phyloP scores from a whole-genome alignment of 768 basidiomycete genomes.

The Suillus luteus region DNA sequence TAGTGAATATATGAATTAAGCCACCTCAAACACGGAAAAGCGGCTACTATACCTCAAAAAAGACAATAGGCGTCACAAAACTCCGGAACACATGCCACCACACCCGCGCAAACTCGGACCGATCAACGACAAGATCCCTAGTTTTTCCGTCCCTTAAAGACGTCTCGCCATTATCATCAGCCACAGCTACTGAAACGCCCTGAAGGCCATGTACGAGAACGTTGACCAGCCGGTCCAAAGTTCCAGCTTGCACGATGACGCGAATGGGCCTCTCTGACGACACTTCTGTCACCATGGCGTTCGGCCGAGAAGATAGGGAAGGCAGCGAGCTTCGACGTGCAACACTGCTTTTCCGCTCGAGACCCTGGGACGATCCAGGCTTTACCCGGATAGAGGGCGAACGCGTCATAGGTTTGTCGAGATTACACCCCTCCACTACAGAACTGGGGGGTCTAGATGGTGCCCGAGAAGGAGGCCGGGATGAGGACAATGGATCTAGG shows the following conservation, averaged over 20 bases:
- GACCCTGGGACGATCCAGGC: constrained; percentile 61
- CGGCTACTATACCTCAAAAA: constrained; percentile 70
- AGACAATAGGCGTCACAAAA: constrained; percentile 77
- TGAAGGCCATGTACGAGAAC: constrained; percentile 77
- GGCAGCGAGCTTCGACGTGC: constrained; percentile 79
- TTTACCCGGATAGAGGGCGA: constrained; percentile 80
- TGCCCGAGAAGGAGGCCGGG: constrained; percentile 59
- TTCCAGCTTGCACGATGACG: constrained; percentile 78
- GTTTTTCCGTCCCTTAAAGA: constrained; percentile 74
- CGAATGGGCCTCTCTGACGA: constrained; percentile 73
- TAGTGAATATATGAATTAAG: constrained; percentile 31
- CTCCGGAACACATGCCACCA: constrained; percentile 88
- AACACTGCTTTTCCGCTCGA: constrained; percentile 78
- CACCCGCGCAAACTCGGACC: constrained; percentile 67
- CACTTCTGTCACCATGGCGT: constrained; percentile 58
- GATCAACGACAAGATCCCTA: constrained; percentile 71
- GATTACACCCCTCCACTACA: constrained; percentile 42
- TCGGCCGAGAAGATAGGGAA: constrained; percentile 65
- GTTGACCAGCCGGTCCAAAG: constrained; percentile 71
- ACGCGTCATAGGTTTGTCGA: constrained; percentile 49
- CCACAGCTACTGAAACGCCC: constrained; percentile 75
- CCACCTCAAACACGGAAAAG: background rate
- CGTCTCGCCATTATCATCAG: constrained; percentile 88
- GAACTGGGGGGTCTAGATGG: constrained; percentile 76
- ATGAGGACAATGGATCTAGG: constrained; percentile 45